Conservation (phyloP, 805 yeast genomes). For the Metschnikowia gelsemii region DNA sequence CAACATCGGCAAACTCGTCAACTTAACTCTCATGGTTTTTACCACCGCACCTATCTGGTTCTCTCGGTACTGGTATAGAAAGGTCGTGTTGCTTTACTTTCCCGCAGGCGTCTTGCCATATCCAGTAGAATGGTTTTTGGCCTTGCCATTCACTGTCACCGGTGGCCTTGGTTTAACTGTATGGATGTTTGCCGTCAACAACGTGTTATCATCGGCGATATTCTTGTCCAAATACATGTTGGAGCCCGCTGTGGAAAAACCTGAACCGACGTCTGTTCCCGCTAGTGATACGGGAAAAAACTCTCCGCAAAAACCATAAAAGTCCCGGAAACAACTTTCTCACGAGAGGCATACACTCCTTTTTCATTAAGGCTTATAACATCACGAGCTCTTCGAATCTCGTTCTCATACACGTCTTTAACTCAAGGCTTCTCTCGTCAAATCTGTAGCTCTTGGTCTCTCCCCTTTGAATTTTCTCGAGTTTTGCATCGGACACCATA, state of each 20-base stretch:
- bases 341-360: too few relatives aligned
- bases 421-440: constrained; percentile 11
- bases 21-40: constrained; percentile 32
- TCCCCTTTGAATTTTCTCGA: constrained; percentile 13
- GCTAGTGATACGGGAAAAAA: not conserved
- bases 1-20: constrained; percentile 33
- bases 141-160: constrained; percentile 61
- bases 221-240: constrained; percentile 20
- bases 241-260: constrained; percentile 20
- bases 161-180: constrained; percentile 62
- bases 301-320: not conserved
- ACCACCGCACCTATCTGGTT: constrained; percentile 50
- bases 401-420: constrained; percentile 12
- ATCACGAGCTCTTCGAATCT: constrained; percentile 15
- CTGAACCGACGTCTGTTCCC: too few relatives aligned
- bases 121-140: constrained; percentile 51
- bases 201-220: constrained; percentile 24
- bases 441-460: constrained; percentile 13
- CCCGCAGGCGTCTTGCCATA: constrained; percentile 59
- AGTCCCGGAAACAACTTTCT: too few relatives aligned
- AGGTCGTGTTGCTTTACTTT: constrained; percentile 54
- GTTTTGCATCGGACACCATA: constrained; percentile 3
- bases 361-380: not conserved
- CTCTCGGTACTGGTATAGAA: constrained; percentile 53
- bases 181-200: constrained; percentile 50